phyloP scores from a whole-genome alignment of 257 asterid species.

The Solanum microdontum region DNA sequence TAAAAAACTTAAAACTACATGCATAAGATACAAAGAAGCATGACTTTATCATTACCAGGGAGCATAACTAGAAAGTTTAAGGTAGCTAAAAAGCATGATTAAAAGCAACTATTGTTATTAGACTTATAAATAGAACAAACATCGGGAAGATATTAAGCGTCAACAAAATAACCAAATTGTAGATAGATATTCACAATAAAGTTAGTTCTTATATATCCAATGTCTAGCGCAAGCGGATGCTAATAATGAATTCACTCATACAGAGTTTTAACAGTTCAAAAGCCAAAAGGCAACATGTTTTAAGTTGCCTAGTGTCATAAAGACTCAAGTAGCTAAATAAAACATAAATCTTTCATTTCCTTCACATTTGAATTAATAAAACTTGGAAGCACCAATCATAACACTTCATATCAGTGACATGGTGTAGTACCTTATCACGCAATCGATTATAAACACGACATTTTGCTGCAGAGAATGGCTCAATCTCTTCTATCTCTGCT shows the following conservation, averaged over 20 bases:
- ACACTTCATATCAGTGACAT: not conserved
- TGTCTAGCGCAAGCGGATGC: not conserved
- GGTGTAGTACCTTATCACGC: constrained; percentile 38
- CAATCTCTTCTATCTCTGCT: constrained; percentile 42
- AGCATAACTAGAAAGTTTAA: not conserved
- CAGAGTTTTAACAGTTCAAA: not conserved
- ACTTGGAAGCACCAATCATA: not conserved
- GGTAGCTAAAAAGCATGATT: not conserved
- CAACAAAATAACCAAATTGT: not conserved
- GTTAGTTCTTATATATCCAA: not conserved
- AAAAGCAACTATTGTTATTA: not conserved
- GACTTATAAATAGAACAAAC: not conserved
- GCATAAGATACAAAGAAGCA: not conserved
- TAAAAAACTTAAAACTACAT: not conserved
- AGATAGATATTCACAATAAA: not conserved
- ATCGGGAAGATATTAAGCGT: not conserved
- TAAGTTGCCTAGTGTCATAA: not conserved
- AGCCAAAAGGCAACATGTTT: not conserved
- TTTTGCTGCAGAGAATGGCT: constrained; percentile 81
- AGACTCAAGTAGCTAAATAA: not conserved
- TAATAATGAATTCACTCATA: not conserved
- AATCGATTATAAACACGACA: constrained; percentile 49
- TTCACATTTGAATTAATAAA: not conserved
- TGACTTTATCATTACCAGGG: not conserved
- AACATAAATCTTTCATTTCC: not conserved